Percentiles rank a stretch among this genome's conserved stretches.
Conservation (phyloP, 2,329 filamentous ascomycete genomes). For the Endocalyx cinctus region DNA sequence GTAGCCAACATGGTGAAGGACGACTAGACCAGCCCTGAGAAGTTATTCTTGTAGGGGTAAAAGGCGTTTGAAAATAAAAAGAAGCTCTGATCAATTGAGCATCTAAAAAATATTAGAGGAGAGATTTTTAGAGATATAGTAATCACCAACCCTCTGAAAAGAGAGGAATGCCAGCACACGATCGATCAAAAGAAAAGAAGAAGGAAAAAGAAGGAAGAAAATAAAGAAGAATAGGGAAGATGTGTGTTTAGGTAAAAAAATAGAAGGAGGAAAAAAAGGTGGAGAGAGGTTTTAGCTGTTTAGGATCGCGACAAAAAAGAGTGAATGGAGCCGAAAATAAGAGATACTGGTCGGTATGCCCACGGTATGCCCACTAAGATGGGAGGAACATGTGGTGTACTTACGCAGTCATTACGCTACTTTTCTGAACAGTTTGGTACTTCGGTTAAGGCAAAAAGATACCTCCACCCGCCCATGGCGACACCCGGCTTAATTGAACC, state of each 20-base stretch:
- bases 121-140: conserved; percentile 1
- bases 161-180: conserved; percentile 20
- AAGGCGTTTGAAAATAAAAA: conserved; percentile 10
- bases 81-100: too few species aligned
- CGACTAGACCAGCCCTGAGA: conserved; percentile 24
- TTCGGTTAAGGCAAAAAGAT: conserved; percentile 22
- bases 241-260: conserved; percentile 10
- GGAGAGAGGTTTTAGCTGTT: conserved; percentile 35
- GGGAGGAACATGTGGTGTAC: too few species aligned
- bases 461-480: conserved; percentile 12
- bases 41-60: conserved; percentile 16
- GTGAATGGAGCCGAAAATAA: conserved; percentile 12
- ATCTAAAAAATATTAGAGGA: too few species aligned
- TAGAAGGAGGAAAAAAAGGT: conserved; percentile 29
- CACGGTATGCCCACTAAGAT: too few species aligned
- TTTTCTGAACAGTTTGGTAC: too few species aligned
- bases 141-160: neutral
- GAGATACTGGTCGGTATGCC: too few species aligned
- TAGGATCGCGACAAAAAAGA: conserved; percentile 28
- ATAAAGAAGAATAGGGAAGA: conserved; percentile 7
- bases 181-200: conserved; percentile 16
- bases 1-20: conserved; percentile 61
- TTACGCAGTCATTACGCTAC: too few species aligned
- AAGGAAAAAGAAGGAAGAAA: conserved; percentile 1
- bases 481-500: conserved; percentile 25